Evolutionary conservation across 2,329 filamentous ascomycete genomes (phyloP), one percentile per base, ranked within the genome.

Genomic region (Alternaria tenuissima): DNA sequence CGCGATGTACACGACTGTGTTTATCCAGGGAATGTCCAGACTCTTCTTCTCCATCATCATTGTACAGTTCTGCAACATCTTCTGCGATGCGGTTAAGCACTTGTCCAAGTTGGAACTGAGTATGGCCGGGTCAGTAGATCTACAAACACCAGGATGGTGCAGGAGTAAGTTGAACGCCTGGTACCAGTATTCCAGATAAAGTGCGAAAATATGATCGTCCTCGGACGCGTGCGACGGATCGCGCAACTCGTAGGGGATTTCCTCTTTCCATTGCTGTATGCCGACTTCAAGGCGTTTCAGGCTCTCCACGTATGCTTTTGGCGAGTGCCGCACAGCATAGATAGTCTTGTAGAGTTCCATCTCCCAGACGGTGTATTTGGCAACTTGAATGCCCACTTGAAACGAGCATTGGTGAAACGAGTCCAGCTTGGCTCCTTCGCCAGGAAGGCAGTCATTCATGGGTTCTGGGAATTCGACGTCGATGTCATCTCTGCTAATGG

Each of bases 11-110:
- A 91, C 85, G 0, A 91, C 89, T 49, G 88, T 84, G 48, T 90
- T 89, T 68, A 91, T 91, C 90, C 91, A 94, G 1, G 91, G 92
- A 1, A 90, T 91, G 71, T 94, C 91, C 4, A 94, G 79, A 44
- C 87, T 88, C 70, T 90, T 91, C 58, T 88, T 81, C 66, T 83
- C 84, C 59, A 87, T 85, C 48, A 94, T 78, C 54, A 87, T 81
- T 22, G 83, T 81, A 6, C 89, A 86, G 26, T 85, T 83, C 22
- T 82, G 81, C 3, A 94, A 81, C 78, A 93, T 87, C 62, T 88
- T 85, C 47, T 85, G 83, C 6, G 89, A 86, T 9, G 87, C 87
- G 49, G 88, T 85, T 34, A 92, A 85, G 73, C 90, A 92, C 43
- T 90, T 76, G 60, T 82, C 79, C 4, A 82, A 68, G 42, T 83